phyloP scores from a whole-genome alignment of 371 early-diverging fungal genomes.

The Chytridiales sp. region DNA sequence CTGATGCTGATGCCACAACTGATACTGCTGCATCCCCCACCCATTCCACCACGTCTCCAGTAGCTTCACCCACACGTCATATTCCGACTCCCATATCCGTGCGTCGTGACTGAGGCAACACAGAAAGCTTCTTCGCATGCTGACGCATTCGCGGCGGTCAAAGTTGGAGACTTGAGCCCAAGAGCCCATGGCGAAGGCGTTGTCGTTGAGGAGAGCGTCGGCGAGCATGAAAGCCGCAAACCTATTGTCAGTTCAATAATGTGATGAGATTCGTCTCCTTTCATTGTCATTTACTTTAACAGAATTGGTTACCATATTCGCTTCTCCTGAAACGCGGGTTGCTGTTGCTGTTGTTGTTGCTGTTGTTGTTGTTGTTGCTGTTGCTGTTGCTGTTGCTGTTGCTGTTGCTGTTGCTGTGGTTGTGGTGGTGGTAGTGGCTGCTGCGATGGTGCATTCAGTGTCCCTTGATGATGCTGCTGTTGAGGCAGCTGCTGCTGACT shows the following conservation, averaged over 20 bases:
- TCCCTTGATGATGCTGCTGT: not conserved
- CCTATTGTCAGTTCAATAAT: not conserved
- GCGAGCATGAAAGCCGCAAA: constrained; percentile 28
- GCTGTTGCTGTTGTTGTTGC: constrained; percentile 13
- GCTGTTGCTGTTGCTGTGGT: not conserved
- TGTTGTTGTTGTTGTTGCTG: not conserved
- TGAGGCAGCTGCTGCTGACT: too few species aligned
- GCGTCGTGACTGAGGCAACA: not conserved
- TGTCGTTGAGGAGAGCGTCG: constrained; percentile 34
- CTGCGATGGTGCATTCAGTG: constrained; percentile 19
- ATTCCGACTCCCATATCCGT: not conserved
- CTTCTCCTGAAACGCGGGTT: not conserved
- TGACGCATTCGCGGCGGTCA: constrained; percentile 1
- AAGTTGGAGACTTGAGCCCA: constrained; percentile 37
- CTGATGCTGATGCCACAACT: constrained; percentile 21
- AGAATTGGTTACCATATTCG: not conserved
- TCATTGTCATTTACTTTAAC: not conserved
- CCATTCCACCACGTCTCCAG: constrained; percentile 4
- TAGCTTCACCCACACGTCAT: not conserved
- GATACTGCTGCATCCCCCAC: constrained; percentile 2
- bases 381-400: not conserved
- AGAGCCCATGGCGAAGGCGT: constrained; percentile 28
- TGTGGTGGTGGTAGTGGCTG: constrained; percentile 9
- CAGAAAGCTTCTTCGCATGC: not conserved
- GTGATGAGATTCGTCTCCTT: not conserved